Evolutionary conservation across 768 basidiomycete genomes (phyloP).

Genomic region (Tylopilus subfusipes): DNA sequence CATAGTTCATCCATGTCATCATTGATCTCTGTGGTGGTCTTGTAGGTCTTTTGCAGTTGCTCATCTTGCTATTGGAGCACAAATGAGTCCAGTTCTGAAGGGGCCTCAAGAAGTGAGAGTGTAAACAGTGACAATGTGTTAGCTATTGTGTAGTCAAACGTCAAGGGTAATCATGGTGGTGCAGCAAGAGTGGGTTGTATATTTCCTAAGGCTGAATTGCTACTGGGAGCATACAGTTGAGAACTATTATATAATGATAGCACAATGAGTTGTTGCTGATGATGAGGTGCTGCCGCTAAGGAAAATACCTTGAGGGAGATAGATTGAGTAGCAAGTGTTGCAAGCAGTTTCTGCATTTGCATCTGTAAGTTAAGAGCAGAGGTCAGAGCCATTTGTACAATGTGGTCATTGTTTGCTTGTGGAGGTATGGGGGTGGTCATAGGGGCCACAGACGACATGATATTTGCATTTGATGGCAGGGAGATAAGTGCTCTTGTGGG

Average conservation of each 20-base stretch:
- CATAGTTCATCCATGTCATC: constrained; percentile 70
- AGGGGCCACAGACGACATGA: constrained; percentile 1
- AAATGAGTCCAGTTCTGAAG: constrained; percentile 32
- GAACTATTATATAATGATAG: constrained; percentile 27
- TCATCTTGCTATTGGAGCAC: constrained; percentile 37
- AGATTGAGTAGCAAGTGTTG: constrained; percentile 35
- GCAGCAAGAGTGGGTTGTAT: constrained; percentile 2
- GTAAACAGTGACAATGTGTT: constrained; percentile 23
- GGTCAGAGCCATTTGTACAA: constrained; percentile 49
- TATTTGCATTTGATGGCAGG: constrained; percentile 14
- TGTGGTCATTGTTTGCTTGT: constrained; percentile 38
- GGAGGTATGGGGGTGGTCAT: constrained; percentile 8
- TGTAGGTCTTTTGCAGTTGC: constrained; percentile 55
- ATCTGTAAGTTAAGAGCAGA: constrained; percentile 47
- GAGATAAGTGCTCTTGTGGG: constrained; percentile 11
- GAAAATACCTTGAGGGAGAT: constrained; percentile 24
- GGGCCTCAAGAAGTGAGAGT: constrained; percentile 22
- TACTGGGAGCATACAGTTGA: constrained; percentile 4
- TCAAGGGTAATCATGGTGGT: constrained; percentile 15
- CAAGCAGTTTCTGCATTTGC: constrained; percentile 58
- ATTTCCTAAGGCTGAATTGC: neutral
- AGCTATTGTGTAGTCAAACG: constrained; percentile 22
- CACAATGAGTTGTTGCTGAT: constrained; percentile 26
- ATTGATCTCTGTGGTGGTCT: constrained; percentile 59
- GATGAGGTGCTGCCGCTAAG: constrained; percentile 10